Evolutionary conservation across 192 early-diverging fungal species (phyloP), one percentile per base, ranked within the genome.

Genomic region (Gigaspora rosea): DNA sequence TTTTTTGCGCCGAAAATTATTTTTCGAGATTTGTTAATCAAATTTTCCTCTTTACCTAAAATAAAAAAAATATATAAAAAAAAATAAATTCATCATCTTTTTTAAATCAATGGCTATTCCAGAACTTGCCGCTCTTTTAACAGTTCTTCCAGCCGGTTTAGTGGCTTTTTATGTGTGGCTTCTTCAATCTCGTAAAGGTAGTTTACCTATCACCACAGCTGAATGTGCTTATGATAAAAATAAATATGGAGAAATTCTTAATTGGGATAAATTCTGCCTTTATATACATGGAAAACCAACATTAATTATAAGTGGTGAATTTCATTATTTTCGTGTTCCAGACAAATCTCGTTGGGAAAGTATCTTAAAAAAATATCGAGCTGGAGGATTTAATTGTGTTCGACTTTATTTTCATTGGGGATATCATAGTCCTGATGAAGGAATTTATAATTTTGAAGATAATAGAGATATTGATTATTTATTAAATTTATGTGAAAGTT

Each of bases 381-480:
- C 90, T 6, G 82, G 86, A 18, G 94, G 94, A 1, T 85, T 95
- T 46, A 96, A 91, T 76, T 82, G 91, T 18, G 91, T 96, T 78
- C 90, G 95, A 15, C 93, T 96, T 69, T 94, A 94, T 74, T 95
- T 96, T 80, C 92, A 94, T 78, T 96, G 95, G 95, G 94, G 92
- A 6, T 94, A 88, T 79, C 92, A 94, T 80, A 93, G 91, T n/a
- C 89, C 94, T 11, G 83, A 80, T 58, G 86, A 92, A 71, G 91
- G 90, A 48, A 78, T 86, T 41, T 96, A 94, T 73, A 74, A 88
- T 65, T 96, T 95, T 82, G 86, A 92, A 7, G 91, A 88, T 12
- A 87, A 88, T 75, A 81, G 92, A 7, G 90, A 96, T 78, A 85
- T 96, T 47, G 86, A 90, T 22, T 86, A 87, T 63, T 85, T 96